Percentiles rank a stretch among this genome's conserved stretches.
Evolutionary conservation across 768 basidiomycete genomes (phyloP).

Genomic region (Phylloporus arenicola): DNA sequence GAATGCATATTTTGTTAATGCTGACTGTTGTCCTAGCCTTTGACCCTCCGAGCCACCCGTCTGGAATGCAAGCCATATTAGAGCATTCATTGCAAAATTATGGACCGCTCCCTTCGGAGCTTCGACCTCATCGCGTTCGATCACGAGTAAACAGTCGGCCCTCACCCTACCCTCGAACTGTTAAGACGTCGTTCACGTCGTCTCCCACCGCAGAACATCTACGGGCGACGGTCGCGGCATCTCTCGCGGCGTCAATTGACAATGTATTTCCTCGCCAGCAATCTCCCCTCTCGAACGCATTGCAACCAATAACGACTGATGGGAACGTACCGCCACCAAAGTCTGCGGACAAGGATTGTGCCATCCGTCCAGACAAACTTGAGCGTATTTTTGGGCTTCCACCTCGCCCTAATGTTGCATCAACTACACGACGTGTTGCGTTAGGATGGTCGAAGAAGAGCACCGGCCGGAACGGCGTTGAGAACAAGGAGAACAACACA

Average conservation of each 20-base stretch:
- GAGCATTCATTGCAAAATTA: constrained; percentile 69
- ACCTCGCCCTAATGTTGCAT: constrained; percentile 33
- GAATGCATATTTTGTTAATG: too few species aligned
- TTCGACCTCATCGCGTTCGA: constrained; percentile 55
- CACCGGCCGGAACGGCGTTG: constrained; percentile 44
- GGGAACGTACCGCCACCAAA: constrained; percentile 32
- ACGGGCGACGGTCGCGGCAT: constrained; percentile 20
- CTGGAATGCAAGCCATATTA: constrained; percentile 67
- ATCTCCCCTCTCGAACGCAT: constrained; percentile 24
- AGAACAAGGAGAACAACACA: constrained; percentile 49
- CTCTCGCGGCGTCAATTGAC: constrained; percentile 18
- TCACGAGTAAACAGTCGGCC: constrained; percentile 67
- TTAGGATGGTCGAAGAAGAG: constrained; percentile 64
- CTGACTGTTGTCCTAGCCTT: background rate
- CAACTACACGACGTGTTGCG: constrained; percentile 50
- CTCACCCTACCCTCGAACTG: constrained; percentile 64
- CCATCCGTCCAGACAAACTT: constrained; percentile 26
- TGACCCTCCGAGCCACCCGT: constrained; percentile 57
- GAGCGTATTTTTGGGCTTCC: constrained; percentile 22
- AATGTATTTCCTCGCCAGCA: constrained; percentile 7
- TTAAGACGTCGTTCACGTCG: constrained; percentile 41
- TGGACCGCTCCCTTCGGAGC: constrained; percentile 67
- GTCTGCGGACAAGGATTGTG: constrained; percentile 31
- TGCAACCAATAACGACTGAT: constrained; percentile 44
- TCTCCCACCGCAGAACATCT: constrained; percentile 33